Percentiles rank a stretch among this genome's conserved stretches.
Evolutionary conservation across 257 asterid species (phyloP).

Genomic region (Schizonepeta tenuifolia): DNA sequence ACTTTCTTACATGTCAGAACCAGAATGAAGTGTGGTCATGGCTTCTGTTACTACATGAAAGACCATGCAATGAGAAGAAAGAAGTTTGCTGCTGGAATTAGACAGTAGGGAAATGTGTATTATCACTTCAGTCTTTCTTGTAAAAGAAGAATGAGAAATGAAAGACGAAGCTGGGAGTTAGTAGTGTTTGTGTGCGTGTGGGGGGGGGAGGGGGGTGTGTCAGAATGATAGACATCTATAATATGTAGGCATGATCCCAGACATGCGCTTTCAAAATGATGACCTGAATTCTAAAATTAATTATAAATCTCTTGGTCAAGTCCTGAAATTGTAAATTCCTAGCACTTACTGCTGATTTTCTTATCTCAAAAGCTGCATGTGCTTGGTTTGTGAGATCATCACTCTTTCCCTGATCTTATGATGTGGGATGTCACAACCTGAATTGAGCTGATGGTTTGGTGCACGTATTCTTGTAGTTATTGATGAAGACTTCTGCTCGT

Average conservation of each 20-base stretch:
- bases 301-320: neutral
- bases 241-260: neutral
- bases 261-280: neutral
- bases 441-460: constrained; percentile 23
- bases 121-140: neutral
- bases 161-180: neutral
- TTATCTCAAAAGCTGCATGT: constrained; percentile 1
- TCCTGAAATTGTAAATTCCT: constrained; percentile 23
- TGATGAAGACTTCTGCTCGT: constrained; percentile 78
- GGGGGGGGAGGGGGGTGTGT: neutral
- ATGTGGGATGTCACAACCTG: constrained; percentile 12
- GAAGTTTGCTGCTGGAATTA: neutral
- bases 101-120: neutral
- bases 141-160: neutral
- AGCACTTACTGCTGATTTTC: constrained; percentile 17
- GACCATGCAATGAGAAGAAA: neutral
- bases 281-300: neutral
- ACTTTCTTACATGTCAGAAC: neutral
- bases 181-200: neutral
- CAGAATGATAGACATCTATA: neutral
- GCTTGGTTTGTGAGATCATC: neutral
- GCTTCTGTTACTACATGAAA: neutral
- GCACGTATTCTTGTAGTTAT: constrained; percentile 54
- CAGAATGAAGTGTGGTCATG: neutral
- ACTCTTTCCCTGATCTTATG: constrained; percentile 18